Evolutionary conservation across 108 stramenopile genomes (phyloP).

Genomic region (Tribonema minus): DNA sequence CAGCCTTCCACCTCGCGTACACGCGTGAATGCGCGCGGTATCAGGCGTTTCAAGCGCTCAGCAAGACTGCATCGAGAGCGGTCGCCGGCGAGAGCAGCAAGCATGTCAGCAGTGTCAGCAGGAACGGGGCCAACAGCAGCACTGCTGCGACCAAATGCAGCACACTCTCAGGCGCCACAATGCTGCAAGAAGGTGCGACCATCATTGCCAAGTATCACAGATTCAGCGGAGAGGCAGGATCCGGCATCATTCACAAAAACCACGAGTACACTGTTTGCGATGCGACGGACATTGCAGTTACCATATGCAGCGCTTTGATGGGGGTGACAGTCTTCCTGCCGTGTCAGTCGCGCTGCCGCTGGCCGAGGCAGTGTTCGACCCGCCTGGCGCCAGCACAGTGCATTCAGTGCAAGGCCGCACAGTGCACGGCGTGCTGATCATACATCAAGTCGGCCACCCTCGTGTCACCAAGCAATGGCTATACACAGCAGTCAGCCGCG

Average conservation of each 20-base stretch:
- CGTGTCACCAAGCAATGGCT: not conserved
- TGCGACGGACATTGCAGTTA: not conserved
- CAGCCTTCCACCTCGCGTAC: slow-evolving; percentile 14
- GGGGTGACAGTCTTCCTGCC: not conserved
- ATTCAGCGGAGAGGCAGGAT: no score
- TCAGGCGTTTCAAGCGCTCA: not conserved
- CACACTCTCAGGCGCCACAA: no score
- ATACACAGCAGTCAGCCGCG: not conserved
- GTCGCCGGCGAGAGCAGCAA: not conserved
- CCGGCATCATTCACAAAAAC: slow-evolving; percentile 4
- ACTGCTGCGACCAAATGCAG: no score
- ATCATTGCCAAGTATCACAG: no score
- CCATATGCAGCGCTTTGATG: slow-evolving; percentile 2
- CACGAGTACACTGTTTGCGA: not conserved
- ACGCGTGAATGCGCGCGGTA: slow-evolving; percentile 9
- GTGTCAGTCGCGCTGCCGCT: not conserved
- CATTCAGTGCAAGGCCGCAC: slow-evolving; percentile 6
- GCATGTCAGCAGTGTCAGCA: no score
- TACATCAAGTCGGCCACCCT: not conserved
- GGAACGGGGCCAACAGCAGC: no score
- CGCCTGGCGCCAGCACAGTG: slow-evolving; percentile 11
- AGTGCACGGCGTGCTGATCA: not conserved
- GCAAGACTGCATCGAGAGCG: not conserved
- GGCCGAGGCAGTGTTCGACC: slow-evolving; percentile 6
- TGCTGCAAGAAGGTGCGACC: no score